Conservation (phyloP, 2,329 filamentous ascomycete genomes). For the Alternaria sp. region DNA sequence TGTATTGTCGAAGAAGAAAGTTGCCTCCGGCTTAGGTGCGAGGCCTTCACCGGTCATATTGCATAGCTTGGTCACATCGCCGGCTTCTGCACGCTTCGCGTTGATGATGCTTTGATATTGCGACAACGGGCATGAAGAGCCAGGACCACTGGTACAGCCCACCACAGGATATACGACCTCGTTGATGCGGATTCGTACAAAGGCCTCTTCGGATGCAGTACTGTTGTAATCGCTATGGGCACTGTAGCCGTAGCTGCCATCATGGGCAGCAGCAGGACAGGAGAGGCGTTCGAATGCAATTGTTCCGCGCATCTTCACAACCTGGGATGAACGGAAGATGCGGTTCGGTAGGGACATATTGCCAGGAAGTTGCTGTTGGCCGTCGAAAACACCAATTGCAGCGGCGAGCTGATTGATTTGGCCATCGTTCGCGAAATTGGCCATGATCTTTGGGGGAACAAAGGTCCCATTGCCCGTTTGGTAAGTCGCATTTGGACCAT, state of each 20-base stretch:
- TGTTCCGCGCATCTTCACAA: constrained; percentile 70
- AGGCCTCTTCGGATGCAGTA: constrained; percentile 45
- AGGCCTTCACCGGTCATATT: constrained; percentile 32
- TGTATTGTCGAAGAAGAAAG: constrained; percentile 39
- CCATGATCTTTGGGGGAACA: constrained; percentile 64
- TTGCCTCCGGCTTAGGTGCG: constrained; percentile 26
- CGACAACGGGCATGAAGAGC: constrained; percentile 42
- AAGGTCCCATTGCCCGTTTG: constrained; percentile 59
- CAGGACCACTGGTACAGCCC: constrained; percentile 64
- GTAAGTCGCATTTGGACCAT: constrained; percentile 62
- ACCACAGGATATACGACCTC: constrained; percentile 67
- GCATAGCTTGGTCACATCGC: constrained; percentile 61
- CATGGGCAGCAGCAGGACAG: constrained; percentile 50
- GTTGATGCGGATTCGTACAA: constrained; percentile 67
- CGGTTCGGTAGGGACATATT: constrained; percentile 58
- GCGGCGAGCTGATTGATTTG: constrained; percentile 70
- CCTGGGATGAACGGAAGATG: constrained; percentile 64
- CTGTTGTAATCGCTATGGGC: constrained; percentile 5
- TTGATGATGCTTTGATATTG: constrained; percentile 52
- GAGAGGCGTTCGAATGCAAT: constrained; percentile 70
- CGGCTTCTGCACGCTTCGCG: constrained; percentile 56
- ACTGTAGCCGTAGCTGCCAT: constrained; percentile 5
- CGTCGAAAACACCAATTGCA: constrained; percentile 68
- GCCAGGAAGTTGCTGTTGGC: constrained; percentile 59
- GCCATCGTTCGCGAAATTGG: constrained; percentile 71